Evolutionary conservation across 176 grass and related monocot genomes (phyloP), one percentile per base, ranked within the genome.

Genomic region (Hordeum marinum): DNA sequence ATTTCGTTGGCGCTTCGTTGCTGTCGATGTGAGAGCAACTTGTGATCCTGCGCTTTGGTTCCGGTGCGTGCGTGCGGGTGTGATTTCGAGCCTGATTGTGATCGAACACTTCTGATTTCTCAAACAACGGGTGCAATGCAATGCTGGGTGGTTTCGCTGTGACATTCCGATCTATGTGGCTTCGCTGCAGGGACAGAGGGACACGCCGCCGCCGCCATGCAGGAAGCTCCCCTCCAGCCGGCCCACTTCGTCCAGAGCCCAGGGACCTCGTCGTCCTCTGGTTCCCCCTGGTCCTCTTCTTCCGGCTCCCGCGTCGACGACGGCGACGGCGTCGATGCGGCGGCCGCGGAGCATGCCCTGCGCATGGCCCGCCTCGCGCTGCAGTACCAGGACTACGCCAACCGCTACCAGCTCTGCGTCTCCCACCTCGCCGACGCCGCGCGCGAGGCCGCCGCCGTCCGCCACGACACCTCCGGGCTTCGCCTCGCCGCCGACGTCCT

Each of bases 341-440:
- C 82, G 8, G 23, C 45, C 17, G 78, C 75, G 27, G 90, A 94
- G 23, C 87, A 92, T 23, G 85, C 83, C 23, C 71, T 75, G 64
- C 90, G 84, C 89, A 78, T 95, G 34, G 63, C 89, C 24, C 95
- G 85, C 61, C 89, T 95, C 84, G 82, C 91, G 75, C 87, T 86
- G 78, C 96, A 92, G 83, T 95, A 89, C 81, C 93, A 82, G 88
- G 90, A 92, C 63, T 76, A 80, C 34, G 68, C 84, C 83, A 78
- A 50, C 75, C 85, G 90, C 88, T 98, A 94, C 83, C 78, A 92
- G 26, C 77, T 91, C 79, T 98, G 93, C 75, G 37, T 95, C 78
- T 87, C 88, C 60, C 86, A 98, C 75, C 93, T 98, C 86, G 88
- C 87, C 54, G 91, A 96, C 48, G 54, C 91, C 34, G 48, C 70